phyloP scores from a whole-genome alignment of 768 basidiomycete genomes.

The Boletus insuetus region DNA sequence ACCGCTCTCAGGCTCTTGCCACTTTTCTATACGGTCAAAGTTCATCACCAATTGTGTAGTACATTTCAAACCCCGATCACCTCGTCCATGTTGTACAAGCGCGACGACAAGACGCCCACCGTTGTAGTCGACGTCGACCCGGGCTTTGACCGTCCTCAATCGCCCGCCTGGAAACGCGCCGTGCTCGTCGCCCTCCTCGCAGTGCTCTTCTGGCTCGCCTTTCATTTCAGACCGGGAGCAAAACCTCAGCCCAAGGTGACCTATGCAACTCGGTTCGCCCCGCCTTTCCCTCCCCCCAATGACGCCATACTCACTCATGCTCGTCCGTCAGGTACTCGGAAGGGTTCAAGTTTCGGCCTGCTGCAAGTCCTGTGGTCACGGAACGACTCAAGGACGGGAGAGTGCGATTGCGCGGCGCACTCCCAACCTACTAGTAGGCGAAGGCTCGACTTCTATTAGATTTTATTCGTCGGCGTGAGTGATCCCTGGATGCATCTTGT shows the following conservation, averaged over 20 bases:
- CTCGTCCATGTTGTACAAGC: constrained; percentile 12
- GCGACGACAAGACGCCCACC: not conserved
- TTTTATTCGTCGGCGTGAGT: not conserved
- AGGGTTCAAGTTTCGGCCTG: constrained; percentile 78
- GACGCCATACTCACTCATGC: not conserved
- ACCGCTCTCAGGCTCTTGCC: constrained; percentile 2
- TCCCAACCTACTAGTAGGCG: constrained; percentile 28
- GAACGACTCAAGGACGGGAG: constrained; percentile 73
- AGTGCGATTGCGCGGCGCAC: constrained; percentile 66
- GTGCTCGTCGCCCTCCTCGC: constrained; percentile 41
- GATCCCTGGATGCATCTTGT: not conserved
- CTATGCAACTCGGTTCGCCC: constrained; percentile 60
- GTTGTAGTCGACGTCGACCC: not conserved
- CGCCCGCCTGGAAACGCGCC: constrained; percentile 46
- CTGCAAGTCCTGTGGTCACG: constrained; percentile 80
- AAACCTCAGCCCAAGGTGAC: constrained; percentile 45
- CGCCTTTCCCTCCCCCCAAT: not conserved
- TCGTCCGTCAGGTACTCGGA: constrained; percentile 66
- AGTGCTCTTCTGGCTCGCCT: constrained; percentile 44
- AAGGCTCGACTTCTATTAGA: too few relatives aligned
- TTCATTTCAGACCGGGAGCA: constrained; percentile 29
- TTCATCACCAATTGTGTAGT: not conserved
- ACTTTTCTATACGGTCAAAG: not conserved
- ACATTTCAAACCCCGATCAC: constrained; percentile 25
- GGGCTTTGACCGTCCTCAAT: constrained; percentile 38